Percentiles rank a stretch among this genome's conserved stretches.
phyloP scores from a whole-genome alignment of 495 filamentous ascomycete genomes.

The Cenococcum geophilum region DNA sequence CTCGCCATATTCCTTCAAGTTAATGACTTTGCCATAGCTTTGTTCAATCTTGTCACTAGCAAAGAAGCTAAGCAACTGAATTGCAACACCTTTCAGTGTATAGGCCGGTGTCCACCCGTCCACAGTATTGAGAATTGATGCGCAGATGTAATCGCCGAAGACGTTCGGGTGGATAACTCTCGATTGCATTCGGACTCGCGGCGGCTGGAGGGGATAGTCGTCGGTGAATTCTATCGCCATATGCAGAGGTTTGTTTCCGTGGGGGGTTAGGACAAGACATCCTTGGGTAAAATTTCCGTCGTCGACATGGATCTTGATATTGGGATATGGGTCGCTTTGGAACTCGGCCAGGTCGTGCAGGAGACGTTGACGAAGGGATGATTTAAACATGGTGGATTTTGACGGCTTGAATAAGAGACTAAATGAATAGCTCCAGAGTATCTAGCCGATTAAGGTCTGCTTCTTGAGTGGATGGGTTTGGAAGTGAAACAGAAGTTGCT shows the following conservation, averaged over 20 bases:
- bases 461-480: too few relatives aligned
- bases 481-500: too few relatives aligned
- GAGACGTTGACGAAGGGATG: slow-evolving; percentile 16
- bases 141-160: slow-evolving; percentile 46
- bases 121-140: slow-evolving; percentile 41
- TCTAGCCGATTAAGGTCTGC: too few relatives aligned
- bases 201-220: slow-evolving; percentile 45
- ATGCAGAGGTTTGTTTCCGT: slow-evolving; percentile 35
- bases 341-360: slow-evolving; percentile 44
- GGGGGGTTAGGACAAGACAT: slow-evolving; percentile 40
- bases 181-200: slow-evolving; percentile 44
- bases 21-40: slow-evolving; percentile 18
- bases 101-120: slow-evolving; percentile 48
- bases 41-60: slow-evolving; percentile 48
- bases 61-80: slow-evolving; percentile 57
- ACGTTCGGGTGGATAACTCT: slow-evolving; percentile 51
- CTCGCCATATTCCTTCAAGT: slow-evolving; percentile 6
- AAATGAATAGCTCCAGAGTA: too few relatives aligned
- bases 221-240: slow-evolving; percentile 42
- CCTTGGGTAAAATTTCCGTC: slow-evolving; percentile 37
- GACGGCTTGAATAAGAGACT: too few relatives aligned
- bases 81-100: slow-evolving; percentile 46
- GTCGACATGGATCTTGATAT: slow-evolving; percentile 38
- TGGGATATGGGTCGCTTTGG: slow-evolving; percentile 43
- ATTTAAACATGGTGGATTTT: neutral